Percentiles rank a stretch among this genome's conserved stretches.
These are phyloP conservation scores for Oryza longistaminata DNA, from an alignment of 176 grass and related monocot species.

Conservation along the genomic window DNA sequence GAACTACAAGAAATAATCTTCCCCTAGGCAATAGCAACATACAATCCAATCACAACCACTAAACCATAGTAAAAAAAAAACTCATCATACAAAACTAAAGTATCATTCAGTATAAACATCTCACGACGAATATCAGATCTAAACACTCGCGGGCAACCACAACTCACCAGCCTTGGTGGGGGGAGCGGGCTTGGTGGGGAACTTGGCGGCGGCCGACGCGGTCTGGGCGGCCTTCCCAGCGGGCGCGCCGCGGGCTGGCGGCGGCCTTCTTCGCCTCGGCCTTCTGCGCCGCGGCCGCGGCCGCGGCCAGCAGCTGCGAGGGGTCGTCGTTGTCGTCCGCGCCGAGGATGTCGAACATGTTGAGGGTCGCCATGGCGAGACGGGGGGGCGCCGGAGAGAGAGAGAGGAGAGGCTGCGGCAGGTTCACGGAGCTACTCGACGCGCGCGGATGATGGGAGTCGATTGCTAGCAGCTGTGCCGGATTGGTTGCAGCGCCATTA, in stretches of 20 bases:
- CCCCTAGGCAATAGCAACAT: neutral
- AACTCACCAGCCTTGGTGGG: constrained; percentile 71
- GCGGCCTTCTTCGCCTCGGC: constrained; percentile 38
- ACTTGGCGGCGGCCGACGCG: constrained; percentile 41
- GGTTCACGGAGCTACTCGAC: neutral
- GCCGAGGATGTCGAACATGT: constrained; percentile 71
- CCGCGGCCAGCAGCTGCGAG: constrained; percentile 56
- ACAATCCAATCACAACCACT: neutral
- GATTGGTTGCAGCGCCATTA: constrained; percentile 43
- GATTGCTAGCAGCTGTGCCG: constrained; percentile 35
- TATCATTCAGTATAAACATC: neutral
- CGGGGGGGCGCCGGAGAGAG: neutral
- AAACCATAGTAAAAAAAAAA: constrained; percentile 23
- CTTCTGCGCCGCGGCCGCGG: constrained; percentile 46
- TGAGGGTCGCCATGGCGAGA: constrained; percentile 53
- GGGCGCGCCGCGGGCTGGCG: constrained; percentile 17
- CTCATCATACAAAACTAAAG: neutral
- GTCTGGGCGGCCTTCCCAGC: constrained; percentile 42
- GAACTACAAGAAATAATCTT: neutral
- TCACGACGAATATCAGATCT: constrained; percentile 19
- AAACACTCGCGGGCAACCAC: neutral
- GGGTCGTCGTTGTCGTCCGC: constrained; percentile 87
- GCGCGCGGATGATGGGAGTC: neutral
- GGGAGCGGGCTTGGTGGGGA: constrained; percentile 68
- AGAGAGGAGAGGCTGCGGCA: neutral